phyloP scores from a whole-genome alignment of 345 rosid species.

The Reutealis trisperma region DNA sequence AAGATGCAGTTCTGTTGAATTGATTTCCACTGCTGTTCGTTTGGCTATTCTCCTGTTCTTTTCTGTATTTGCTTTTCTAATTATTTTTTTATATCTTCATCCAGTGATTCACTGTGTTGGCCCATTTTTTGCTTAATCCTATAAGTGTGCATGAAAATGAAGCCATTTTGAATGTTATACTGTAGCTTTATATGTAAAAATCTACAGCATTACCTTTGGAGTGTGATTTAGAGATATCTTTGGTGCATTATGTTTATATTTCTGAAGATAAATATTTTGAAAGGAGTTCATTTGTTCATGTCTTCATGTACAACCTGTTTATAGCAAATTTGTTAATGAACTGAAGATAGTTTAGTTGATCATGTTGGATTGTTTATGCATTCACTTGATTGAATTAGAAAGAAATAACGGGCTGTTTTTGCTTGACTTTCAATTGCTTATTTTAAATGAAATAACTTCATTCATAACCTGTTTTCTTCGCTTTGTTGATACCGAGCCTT shows the following conservation, averaged over 20 bases:
- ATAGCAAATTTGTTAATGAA: too few species aligned
- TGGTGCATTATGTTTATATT: background rate
- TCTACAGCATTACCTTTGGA: background rate
- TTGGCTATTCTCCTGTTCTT: too few species aligned
- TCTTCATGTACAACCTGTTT: too few species aligned
- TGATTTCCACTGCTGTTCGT: background rate
- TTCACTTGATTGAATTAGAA: too few species aligned
- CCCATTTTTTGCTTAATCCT: background rate
- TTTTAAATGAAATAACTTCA: background rate
- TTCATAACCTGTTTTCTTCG: background rate
- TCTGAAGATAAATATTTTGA: background rate
- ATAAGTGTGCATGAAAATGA: background rate
- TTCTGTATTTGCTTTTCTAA: too few species aligned
- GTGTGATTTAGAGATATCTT: background rate
- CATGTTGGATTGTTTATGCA: too few species aligned
- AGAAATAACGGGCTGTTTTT: too few species aligned
- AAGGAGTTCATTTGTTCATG: background rate
- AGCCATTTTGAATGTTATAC: background rate
- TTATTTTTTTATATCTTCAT: background rate
- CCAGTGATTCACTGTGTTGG: background rate
- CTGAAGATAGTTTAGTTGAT: too few species aligned
- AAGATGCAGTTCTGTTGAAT: background rate
- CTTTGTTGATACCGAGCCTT: background rate
- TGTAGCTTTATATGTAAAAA: background rate
- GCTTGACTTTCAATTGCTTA: too few species aligned